A percentile compares a stretch with the other conserved stretches of the same genome.
phyloP scores from a whole-genome alignment of 148 eudicot species.

The Rhododendron williamsianum region DNA sequence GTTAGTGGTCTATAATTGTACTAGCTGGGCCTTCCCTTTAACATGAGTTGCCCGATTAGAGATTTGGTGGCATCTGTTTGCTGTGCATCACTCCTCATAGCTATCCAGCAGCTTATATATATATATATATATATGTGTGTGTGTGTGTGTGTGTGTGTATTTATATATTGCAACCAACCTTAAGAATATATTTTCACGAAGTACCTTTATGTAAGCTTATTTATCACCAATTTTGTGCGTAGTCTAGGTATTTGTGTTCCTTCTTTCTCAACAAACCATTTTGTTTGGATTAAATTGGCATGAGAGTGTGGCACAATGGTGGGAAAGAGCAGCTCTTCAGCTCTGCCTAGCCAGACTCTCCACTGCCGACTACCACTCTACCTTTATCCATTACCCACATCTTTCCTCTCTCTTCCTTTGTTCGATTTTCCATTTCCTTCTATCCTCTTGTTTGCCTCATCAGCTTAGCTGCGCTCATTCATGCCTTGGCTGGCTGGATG shows the following conservation, averaged over 20 bases:
- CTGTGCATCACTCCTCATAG: background rate
- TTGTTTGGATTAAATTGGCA: slow-evolving; percentile 27
- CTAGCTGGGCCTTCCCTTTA: background rate
- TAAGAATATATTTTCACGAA: too few relatives aligned
- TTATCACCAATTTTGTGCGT: background rate
- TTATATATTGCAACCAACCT: background rate
- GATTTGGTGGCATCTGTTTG: background rate
- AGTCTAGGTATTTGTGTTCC: slow-evolving; percentile 2
- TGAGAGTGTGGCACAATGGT: slow-evolving; percentile 32
- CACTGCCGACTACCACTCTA: slow-evolving; percentile 40
- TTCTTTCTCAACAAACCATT: slow-evolving; percentile 16
- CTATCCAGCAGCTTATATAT: background rate
- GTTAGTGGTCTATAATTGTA: background rate
- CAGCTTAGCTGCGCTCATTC: slow-evolving; percentile 35
- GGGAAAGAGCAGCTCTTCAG: slow-evolving; percentile 12
- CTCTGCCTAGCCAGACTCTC: slow-evolving; percentile 51
- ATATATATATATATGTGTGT: background rate
- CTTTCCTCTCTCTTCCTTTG: slow-evolving; percentile 30
- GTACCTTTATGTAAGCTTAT: background rate
- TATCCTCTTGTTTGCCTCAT: slow-evolving; percentile 40
- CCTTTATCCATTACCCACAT: slow-evolving; percentile 15
- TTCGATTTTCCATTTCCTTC: slow-evolving; percentile 43
- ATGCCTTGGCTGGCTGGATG: slow-evolving; percentile 33
- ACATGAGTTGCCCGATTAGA: background rate
- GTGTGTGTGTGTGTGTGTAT: too few relatives aligned